A percentile compares a stretch with the other conserved stretches of the same genome.
Evolutionary conservation across 2,329 filamentous ascomycete species (phyloP).

Genomic region (Exophiala alcalophila): DNA sequence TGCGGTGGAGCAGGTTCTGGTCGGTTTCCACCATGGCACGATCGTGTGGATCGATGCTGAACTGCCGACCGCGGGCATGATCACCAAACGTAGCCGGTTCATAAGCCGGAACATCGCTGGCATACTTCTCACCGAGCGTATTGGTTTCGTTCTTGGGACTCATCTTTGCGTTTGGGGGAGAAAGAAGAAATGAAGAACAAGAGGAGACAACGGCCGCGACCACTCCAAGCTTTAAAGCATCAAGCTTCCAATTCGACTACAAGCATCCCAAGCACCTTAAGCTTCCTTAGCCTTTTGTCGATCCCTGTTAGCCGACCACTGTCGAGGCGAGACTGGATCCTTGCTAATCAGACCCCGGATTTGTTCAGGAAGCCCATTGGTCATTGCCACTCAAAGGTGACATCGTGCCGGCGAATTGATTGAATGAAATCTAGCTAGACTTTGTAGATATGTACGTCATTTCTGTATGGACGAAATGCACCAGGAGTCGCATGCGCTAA

Average conservation of each 20-base stretch:
- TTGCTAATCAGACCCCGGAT: conserved; percentile 8
- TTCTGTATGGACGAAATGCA: conserved; percentile 4
- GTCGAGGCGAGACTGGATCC: conserved; percentile 14
- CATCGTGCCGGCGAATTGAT: conserved; percentile 16
- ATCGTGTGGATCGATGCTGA: conserved; percentile 29
- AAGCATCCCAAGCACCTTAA: conserved; percentile 16
- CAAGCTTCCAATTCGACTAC: conserved; percentile 15
- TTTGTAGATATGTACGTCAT: conserved; percentile 9
- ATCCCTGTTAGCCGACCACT: conserved; percentile 13
- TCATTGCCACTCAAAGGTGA: conserved; percentile 13
- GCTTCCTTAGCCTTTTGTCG: conserved; percentile 9
- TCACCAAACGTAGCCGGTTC: conserved; percentile 4
- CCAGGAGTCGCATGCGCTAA: conserved; percentile 6
- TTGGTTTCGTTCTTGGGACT: conserved; percentile 20
- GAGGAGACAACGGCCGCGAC: conserved; percentile 15
- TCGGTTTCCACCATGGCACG: conserved; percentile 17
- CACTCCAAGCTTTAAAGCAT: conserved; percentile 18
- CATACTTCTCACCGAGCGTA: conserved; percentile 16
- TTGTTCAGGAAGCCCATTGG: conserved; percentile 10
- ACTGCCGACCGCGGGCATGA: conserved; percentile 26
- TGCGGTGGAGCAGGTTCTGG: conserved; percentile 24
- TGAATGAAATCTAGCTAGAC: conserved; percentile 8
- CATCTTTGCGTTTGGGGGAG: conserved; percentile 21
- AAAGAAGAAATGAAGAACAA: conserved; percentile 4
- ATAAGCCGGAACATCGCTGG: conserved; percentile 7